phyloP scores from a whole-genome alignment of 306 rosid genomes.

The Hippophae gyantsensis region DNA sequence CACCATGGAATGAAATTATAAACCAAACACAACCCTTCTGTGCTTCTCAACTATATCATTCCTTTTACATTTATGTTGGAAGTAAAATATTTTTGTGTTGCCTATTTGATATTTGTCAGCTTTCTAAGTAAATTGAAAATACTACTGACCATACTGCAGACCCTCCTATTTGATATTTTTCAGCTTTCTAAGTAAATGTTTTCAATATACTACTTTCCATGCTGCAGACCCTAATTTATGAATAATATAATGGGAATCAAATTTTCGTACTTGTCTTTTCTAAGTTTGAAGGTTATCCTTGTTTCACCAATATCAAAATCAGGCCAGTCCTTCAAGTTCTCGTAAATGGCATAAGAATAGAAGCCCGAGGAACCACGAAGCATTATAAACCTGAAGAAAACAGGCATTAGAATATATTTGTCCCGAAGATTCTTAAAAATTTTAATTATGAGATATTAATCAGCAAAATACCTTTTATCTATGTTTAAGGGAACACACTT shows the following conservation, averaged over 20 bases:
- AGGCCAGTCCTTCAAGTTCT: slow-evolving; percentile 78
- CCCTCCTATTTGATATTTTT: no score
- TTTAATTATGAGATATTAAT: background rate
- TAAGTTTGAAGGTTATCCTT: slow-evolving; percentile 76
- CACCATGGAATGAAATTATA: background rate
- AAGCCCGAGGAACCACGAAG: slow-evolving; percentile 80
- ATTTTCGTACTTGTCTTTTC: slow-evolving; percentile 59
- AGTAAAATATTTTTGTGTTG: background rate
- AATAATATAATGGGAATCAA: background rate
- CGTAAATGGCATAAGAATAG: slow-evolving; percentile 80
- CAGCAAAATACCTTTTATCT: slow-evolving; percentile 69
- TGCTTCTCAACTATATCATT: background rate
- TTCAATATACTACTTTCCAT: background rate
- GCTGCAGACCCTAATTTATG: background rate
- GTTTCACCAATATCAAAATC: slow-evolving; percentile 68
- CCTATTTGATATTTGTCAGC: background rate
- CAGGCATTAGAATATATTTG: slow-evolving; percentile 12
- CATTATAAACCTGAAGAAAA: slow-evolving; percentile 57
- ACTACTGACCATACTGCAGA: no score
- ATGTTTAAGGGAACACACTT: slow-evolving; percentile 75
- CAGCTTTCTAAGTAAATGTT: background rate
- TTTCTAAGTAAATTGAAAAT: background rate
- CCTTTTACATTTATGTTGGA: background rate
- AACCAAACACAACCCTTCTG: background rate
- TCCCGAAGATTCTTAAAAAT: slow-evolving; percentile 5